Conservation (phyloP, 2,329 filamentous ascomycete species). For the Aspergillus awamori region DNA sequence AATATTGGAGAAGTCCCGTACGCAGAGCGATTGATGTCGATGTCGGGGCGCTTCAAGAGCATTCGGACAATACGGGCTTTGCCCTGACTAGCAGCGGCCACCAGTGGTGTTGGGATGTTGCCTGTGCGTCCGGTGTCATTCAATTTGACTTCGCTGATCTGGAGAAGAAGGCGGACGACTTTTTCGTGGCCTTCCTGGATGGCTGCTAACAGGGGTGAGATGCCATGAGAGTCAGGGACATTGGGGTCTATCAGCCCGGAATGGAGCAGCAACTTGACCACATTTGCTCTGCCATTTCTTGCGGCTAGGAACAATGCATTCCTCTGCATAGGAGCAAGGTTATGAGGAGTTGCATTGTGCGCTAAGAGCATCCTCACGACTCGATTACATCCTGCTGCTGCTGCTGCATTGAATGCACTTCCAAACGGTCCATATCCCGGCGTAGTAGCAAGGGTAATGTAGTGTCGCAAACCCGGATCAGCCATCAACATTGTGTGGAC, state of each 20-base stretch:
- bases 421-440: conserved; percentile 2
- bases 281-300: not conserved
- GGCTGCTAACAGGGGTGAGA: not conserved
- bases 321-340: not conserved
- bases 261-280: not conserved
- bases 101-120: not conserved
- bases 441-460: not conserved
- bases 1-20: not conserved
- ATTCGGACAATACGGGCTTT: not conserved
- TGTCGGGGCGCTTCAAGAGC: not conserved
- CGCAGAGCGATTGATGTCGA: not conserved
- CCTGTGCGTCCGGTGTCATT: not conserved
- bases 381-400: conserved; percentile 5
- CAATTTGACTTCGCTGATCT: not conserved
- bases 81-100: not conserved
- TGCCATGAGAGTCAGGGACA: not conserved
- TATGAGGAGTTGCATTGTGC: not conserved
- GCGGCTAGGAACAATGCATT: conserved; percentile 2
- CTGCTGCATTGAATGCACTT: conserved; percentile 5
- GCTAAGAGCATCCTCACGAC: not conserved
- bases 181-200: not conserved
- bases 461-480: not conserved
- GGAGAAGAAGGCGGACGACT: not conserved
- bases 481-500: not conserved
- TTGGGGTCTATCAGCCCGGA: not conserved